Evolutionary conservation across 108 stramenopile species (phyloP), one percentile per base, ranked within the genome.

Genomic region (Stephanodiscus triporus): DNA sequence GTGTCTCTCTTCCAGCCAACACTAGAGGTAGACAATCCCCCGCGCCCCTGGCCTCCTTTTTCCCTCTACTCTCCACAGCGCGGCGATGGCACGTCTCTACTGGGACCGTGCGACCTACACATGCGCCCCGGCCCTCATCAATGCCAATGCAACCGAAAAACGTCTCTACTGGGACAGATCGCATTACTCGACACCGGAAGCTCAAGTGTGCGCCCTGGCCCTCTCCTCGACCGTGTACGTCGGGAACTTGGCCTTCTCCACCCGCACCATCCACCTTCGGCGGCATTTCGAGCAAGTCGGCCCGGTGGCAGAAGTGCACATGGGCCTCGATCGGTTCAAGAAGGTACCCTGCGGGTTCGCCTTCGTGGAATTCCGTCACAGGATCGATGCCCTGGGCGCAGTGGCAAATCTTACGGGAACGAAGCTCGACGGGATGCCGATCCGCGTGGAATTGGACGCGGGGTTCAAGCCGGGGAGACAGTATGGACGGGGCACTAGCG

Each of bases 291-390:
- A 82, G 11, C 78, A 84, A 59, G 73, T 97, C 43, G 98, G 98
- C 7, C 89, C 91, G n/a, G 92, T 98, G 23, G 65, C 83, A 26
- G 65, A 78, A 9, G 84, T 99, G 8, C 88, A 95, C 48, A 86
- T 99, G 94, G 98, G 98, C n/a, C 72, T 98, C 49, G 91, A 99
- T 86, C 70, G 94, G 13, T 57, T 82, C 53, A 81, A 77, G 29
- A 89, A 88, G 56, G 94, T 87, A 2, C 98, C 97, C 14, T 98
- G 97, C 65, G 97, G 98, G 9, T 98, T 99, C 83, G 91, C 91
- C 45, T 99, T 99, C 69, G 95, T 98, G 47, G 91, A 97, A 72
- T 99, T 91, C 56, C 63, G 81, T 45, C 63, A 79, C 67, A 84
- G 92, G 36, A 76, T 67, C 37, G 83, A 93, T 83, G 95, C 94